These are phyloP conservation scores for Acidomyces sp. DNA, from an alignment of 495 filamentous ascomycete species.

Conservation along the genomic window DNA sequence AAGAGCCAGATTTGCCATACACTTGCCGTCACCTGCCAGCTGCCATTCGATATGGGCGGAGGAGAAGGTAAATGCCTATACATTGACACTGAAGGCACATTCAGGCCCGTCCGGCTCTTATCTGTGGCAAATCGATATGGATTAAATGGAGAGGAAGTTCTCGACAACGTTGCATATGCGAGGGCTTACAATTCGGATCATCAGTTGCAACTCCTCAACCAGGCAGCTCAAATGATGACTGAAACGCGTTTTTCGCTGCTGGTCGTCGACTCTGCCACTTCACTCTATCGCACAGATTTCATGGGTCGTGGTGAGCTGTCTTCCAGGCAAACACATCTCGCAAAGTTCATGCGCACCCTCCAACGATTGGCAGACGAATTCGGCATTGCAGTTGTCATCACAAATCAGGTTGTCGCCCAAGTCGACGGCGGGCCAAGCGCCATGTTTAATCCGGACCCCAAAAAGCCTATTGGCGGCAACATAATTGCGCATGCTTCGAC, in stretches of 20 bases:
- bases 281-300: constrained; percentile 92
- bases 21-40: constrained; percentile 91
- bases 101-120: constrained; percentile 72
- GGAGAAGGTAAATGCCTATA: constrained; percentile 98
- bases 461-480: constrained; percentile 97
- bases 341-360: constrained; percentile 91
- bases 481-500: constrained; percentile 97
- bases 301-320: constrained; percentile 85
- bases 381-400: constrained; percentile 95
- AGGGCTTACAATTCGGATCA: constrained; percentile 97
- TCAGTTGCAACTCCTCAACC: constrained; percentile 84
- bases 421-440: constrained; percentile 89
- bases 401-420: constrained; percentile 96
- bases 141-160: constrained; percentile 86
- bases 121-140: constrained; percentile 89
- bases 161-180: constrained; percentile 96
- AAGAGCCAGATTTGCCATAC: constrained; percentile 98
- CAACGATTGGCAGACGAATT: constrained; percentile 95
- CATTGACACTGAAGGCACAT: constrained; percentile 96
- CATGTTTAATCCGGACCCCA: constrained; percentile 98
- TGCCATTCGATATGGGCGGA: constrained; percentile 97
- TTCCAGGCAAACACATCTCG: constrained; percentile 78
- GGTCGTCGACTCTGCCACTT: constrained; percentile 88
- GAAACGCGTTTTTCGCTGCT: constrained; percentile 94
- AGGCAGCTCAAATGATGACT: constrained; percentile 97